phyloP scores from a whole-genome alignment of 176 grass and related monocot genomes.

The Phoenix dactylifera region DNA sequence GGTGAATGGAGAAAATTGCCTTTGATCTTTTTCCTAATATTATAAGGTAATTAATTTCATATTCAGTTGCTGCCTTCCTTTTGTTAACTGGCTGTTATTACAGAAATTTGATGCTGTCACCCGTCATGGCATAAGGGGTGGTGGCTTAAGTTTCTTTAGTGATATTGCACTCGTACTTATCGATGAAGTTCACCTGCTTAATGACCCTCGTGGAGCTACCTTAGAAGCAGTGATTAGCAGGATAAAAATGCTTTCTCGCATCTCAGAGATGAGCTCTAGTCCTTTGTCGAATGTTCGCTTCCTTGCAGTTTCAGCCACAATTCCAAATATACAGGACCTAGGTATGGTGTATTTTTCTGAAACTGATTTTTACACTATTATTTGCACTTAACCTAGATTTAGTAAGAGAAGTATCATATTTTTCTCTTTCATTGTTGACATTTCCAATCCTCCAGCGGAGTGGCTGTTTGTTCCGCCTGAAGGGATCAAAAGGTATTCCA shows the following conservation, averaged over 20 bases:
- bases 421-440: background rate
- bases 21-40: too few relatives aligned
- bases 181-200: slow-evolving; percentile 94
- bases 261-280: slow-evolving; percentile 42
- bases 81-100: slow-evolving; percentile 10
- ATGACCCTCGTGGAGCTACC: slow-evolving; percentile 82
- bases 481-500: slow-evolving; percentile 78
- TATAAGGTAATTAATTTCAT: too few relatives aligned
- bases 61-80: slow-evolving; percentile 1
- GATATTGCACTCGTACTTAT: slow-evolving; percentile 86
- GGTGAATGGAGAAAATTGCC: slow-evolving; percentile 25
- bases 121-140: slow-evolving; percentile 64
- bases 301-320: slow-evolving; percentile 84
- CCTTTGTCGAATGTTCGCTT: slow-evolving; percentile 74
- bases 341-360: slow-evolving; percentile 20
- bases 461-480: slow-evolving; percentile 67
- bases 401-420: too few relatives aligned
- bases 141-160: slow-evolving; percentile 80
- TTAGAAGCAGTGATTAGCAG: slow-evolving; percentile 87
- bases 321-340: slow-evolving; percentile 85
- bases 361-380: background rate
- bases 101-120: slow-evolving; percentile 94
- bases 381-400: background rate
- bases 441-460: slow-evolving; percentile 50
- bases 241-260: slow-evolving; percentile 88